Base-by-base conservation (phyloP, 73 alveolate species). In the Paramecium octaurelia region DNA sequence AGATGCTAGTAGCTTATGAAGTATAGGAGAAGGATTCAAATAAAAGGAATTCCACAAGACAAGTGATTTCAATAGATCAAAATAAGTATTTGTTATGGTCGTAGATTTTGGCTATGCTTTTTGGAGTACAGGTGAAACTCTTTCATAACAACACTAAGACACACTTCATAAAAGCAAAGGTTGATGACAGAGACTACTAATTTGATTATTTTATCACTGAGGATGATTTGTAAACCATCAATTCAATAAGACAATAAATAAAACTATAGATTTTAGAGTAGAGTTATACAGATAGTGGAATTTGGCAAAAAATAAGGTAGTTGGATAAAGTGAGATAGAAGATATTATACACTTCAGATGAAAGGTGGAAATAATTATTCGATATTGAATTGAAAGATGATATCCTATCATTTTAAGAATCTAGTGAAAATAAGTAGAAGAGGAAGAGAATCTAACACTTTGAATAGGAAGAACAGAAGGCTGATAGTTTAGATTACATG, bases 1-100 rank as follows among this genome's bases (percentile, higher is more conserved):
- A 80, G 10, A 27, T 80, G 29, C 21, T 80, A n/a, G 31, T 80
- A 3, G 91, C 91, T 23, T 80, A 80, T 46, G 91, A 80, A 46
- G 57, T 80, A n/a, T n/a, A 80, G 23, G 91, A 80, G 34, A 80
- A 42, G 4, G 91, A 80, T 80, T 42, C 46, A 44, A 46, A 46
- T 48, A 40, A 46, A 24, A n/a, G 75, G 3, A 48, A 44, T 80
- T 24, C 43, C 3, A 43, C 91, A 11, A 80, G 91, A 43, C 16
- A 80, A 14, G 27, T 48, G 2, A 48, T 48, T 20, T 44, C 75
- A 21, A 46, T 80, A 24, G 57, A 31, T 34, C 21, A 40, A 6
- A 35, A 46, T 8, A 44, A 80, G 12, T 42, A 80, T 42, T 21
- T 48, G 24, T 24, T 80, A 20, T 80, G 76, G 73, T 31, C 57